A percentile compares a stretch with the other conserved stretches of the same genome.
Evolutionary conservation across 2,329 filamentous ascomycete genomes (phyloP).

Genomic region (Thelonectria olida): DNA sequence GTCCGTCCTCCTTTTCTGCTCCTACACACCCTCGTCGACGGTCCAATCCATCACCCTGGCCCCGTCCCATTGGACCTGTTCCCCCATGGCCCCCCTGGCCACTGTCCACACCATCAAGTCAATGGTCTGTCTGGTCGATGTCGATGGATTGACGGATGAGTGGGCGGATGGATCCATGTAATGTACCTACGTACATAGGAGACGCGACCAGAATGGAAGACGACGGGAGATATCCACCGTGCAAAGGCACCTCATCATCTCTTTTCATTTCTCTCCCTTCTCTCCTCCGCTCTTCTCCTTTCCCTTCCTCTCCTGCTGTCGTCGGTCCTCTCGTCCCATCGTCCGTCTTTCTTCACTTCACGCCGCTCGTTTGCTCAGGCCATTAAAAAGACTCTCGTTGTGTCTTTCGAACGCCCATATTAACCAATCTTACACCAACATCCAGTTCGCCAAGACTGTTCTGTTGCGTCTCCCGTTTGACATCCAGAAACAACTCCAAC

Average conservation of each 20-base stretch:
- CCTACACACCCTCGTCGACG: conserved; percentile 2
- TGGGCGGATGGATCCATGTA: conserved; percentile 30
- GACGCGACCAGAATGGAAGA: background rate
- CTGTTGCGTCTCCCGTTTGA: conserved; percentile 29
- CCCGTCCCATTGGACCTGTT: conserved; percentile 8
- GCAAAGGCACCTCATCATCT: conserved; percentile 38
- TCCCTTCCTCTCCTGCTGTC: conserved; percentile 38
- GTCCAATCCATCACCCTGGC: conserved; percentile 3
- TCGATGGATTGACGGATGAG: conserved; percentile 12
- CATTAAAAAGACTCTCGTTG: conserved; percentile 39
- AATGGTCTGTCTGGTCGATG: conserved; percentile 6
- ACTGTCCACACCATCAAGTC: conserved; percentile 20
- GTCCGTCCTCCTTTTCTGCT: background rate
- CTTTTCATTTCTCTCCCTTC: conserved; percentile 38
- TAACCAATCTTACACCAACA: conserved; percentile 35
- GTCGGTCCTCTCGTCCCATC: conserved; percentile 40
- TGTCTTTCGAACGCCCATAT: conserved; percentile 31
- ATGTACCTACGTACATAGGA: conserved; percentile 3
- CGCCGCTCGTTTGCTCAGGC: conserved; percentile 50
- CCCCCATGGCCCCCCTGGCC: conserved; percentile 18
- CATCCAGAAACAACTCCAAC: conserved; percentile 19
- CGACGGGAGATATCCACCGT: conserved; percentile 35
- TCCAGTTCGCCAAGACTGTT: conserved; percentile 23
- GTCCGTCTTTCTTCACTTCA: conserved; percentile 47
- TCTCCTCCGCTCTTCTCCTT: conserved; percentile 36